phyloP scores from a whole-genome alignment of 1,284 basidiomycete species.

The Papiliotrema terrestris region DNA sequence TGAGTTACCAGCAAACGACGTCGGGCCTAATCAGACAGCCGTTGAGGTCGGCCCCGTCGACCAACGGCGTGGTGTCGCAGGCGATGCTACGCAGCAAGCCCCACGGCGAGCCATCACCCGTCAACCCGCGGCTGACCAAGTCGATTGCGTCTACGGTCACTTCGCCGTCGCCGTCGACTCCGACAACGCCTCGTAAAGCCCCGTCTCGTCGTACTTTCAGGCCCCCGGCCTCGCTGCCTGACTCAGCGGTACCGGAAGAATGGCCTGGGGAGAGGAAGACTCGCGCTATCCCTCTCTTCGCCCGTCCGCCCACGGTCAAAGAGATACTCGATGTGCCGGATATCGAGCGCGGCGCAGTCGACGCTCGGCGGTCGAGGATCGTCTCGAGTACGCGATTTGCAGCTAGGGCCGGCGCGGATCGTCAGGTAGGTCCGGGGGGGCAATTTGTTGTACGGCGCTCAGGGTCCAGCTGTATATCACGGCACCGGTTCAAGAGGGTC shows the following conservation, averaged over 20 bases:
- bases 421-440: slow-evolving; percentile 33
- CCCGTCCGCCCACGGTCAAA: slow-evolving; percentile 19
- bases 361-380: slow-evolving; percentile 33
- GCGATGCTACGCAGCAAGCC: too few species aligned
- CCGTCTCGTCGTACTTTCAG: neutral
- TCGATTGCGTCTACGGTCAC: too few species aligned
- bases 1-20: neutral
- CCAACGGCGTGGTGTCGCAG: too few species aligned
- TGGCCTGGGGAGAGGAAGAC: neutral
- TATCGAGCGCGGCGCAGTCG: slow-evolving; percentile 32
- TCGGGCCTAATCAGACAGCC: neutral
- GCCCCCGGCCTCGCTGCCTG: neutral
- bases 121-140: too few species aligned
- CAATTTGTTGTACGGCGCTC: neutral
- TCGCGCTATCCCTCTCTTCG: slow-evolving; percentile 5
- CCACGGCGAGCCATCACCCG: too few species aligned
- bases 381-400: slow-evolving; percentile 47
- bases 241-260: neutral
- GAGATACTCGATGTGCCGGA: slow-evolving; percentile 30
- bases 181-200: neutral
- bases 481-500: neutral
- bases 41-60: neutral
- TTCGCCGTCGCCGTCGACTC: neutral
- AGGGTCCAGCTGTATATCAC: slow-evolving; percentile 14
- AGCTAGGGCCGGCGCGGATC: slow-evolving; percentile 42